Conservation (phyloP, 208 protist genomes). For the Porcisia deanei region DNA sequence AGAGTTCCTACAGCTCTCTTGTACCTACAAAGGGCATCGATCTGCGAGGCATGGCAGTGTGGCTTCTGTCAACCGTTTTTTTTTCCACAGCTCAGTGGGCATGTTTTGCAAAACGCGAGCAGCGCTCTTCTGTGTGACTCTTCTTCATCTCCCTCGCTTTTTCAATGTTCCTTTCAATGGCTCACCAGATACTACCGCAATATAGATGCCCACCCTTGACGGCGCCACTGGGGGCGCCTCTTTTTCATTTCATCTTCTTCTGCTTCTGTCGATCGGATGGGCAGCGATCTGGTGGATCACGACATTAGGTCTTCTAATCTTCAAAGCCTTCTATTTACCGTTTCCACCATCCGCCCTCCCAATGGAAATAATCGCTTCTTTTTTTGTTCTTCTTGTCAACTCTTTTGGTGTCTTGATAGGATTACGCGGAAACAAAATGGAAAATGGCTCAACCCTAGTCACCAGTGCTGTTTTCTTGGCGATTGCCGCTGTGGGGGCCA, state of each 20-base stretch:
- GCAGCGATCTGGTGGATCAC: constrained; percentile 54
- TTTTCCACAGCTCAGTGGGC: not conserved
- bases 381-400: constrained; percentile 56
- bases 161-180: not conserved
- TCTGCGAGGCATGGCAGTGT: not conserved
- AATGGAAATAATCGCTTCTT: constrained; percentile 59
- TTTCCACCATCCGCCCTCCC: constrained; percentile 68
- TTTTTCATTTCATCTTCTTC: constrained; percentile 57
- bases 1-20: not conserved
- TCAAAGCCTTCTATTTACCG: constrained; percentile 51
- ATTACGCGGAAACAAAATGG: constrained; percentile 58
- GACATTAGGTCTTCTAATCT: constrained; percentile 60
- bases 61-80: not conserved
- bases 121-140: not conserved
- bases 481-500: constrained; percentile 43
- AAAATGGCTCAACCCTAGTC: constrained; percentile 29
- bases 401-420: constrained; percentile 42
- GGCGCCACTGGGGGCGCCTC: constrained; percentile 22
- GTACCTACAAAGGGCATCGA: not conserved
- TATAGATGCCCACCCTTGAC: constrained; percentile 5
- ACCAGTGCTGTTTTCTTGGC: constrained; percentile 43
- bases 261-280: constrained; percentile 40
- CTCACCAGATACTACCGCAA: not conserved
- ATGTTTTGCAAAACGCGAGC: not conserved
- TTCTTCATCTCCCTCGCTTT: not conserved